Evolutionary conservation across 176 grass and related monocot species (phyloP).

Genomic region (Aegilops bicornis): DNA sequence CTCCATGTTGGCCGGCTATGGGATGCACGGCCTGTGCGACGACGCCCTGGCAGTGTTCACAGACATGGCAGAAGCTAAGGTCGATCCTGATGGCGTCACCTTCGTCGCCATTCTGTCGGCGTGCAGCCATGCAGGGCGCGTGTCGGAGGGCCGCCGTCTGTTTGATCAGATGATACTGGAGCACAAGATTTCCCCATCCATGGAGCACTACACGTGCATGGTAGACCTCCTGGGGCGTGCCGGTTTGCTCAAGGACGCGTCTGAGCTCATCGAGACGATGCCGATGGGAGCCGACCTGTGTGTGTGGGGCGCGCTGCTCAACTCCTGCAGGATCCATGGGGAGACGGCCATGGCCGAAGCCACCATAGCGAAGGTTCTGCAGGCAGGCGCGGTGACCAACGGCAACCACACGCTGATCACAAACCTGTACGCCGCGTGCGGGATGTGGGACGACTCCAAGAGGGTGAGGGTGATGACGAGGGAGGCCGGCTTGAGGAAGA

Average conservation of each 20-base stretch:
- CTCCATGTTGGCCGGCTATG: constrained; percentile 51
- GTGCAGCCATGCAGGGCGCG: constrained; percentile 43
- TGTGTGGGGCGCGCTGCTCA: constrained; percentile 63
- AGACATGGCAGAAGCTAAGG: constrained; percentile 24
- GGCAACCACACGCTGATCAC: constrained; percentile 59
- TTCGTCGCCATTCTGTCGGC: constrained; percentile 49
- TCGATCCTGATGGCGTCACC: constrained; percentile 37
- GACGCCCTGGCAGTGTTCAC: constrained; percentile 41
- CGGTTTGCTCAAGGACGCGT: constrained; percentile 43
- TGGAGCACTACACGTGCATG: constrained; percentile 75
- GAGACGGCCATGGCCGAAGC: constrained; percentile 31
- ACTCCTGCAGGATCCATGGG: constrained; percentile 56
- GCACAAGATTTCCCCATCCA: constrained; percentile 40
- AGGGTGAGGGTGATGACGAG: constrained; percentile 62
- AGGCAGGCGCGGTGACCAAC: background rate
- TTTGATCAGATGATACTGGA: constrained; percentile 47
- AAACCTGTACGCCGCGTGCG: constrained; percentile 53
- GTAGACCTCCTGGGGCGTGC: constrained; percentile 60
- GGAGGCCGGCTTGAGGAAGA: constrained; percentile 56
- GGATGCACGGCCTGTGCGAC: constrained; percentile 48
- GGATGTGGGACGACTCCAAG: constrained; percentile 59
- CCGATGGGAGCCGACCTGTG: constrained; percentile 45
- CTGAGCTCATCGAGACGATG: constrained; percentile 43
- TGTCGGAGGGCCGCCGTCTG: constrained; percentile 45
- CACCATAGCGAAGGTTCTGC: constrained; percentile 33